Conservation (phyloP, 2,329 filamentous ascomycete genomes). For the Trichoderma arundinaceum region DNA sequence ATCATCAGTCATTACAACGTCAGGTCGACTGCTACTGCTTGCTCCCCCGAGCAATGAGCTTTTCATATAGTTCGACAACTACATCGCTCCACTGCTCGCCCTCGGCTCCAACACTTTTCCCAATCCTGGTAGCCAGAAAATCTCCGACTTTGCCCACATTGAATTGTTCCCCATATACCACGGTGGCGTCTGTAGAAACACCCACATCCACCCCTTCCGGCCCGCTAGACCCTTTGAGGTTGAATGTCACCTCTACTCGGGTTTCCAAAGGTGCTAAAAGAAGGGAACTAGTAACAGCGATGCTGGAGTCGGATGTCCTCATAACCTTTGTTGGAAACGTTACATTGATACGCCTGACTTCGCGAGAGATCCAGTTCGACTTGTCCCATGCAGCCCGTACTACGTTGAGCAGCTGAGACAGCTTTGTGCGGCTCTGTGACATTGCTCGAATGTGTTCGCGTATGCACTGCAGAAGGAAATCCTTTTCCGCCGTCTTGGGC, state of each 20-base stretch:
- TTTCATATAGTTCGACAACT: slow-evolving; percentile 60
- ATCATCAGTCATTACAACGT: slow-evolving; percentile 42
- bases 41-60: slow-evolving; percentile 60
- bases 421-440: slow-evolving; percentile 60
- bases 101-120: slow-evolving; percentile 45
- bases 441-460: slow-evolving; percentile 69
- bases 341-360: slow-evolving; percentile 66
- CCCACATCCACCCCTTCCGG: slow-evolving; percentile 60
- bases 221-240: slow-evolving; percentile 55
- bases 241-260: slow-evolving; percentile 68
- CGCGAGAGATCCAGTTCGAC: slow-evolving; percentile 62
- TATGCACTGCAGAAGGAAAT: slow-evolving; percentile 77
- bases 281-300: slow-evolving; percentile 66
- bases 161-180: slow-evolving; percentile 80
- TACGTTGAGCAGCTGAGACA: slow-evolving; percentile 62
- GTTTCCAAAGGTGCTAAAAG: slow-evolving; percentile 69
- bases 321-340: slow-evolving; percentile 68
- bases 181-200: slow-evolving; percentile 60
- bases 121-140: slow-evolving; percentile 65
- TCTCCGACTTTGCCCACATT: slow-evolving; percentile 77
- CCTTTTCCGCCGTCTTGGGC: slow-evolving; percentile 67
- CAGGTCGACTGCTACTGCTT: slow-evolving; percentile 47
- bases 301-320: slow-evolving; percentile 68
- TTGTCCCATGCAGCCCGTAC: slow-evolving; percentile 71
- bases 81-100: slow-evolving; percentile 59